Conservation (phyloP, 1,284 basidiomycete genomes). For the Sporisorium reilianum region DNA sequence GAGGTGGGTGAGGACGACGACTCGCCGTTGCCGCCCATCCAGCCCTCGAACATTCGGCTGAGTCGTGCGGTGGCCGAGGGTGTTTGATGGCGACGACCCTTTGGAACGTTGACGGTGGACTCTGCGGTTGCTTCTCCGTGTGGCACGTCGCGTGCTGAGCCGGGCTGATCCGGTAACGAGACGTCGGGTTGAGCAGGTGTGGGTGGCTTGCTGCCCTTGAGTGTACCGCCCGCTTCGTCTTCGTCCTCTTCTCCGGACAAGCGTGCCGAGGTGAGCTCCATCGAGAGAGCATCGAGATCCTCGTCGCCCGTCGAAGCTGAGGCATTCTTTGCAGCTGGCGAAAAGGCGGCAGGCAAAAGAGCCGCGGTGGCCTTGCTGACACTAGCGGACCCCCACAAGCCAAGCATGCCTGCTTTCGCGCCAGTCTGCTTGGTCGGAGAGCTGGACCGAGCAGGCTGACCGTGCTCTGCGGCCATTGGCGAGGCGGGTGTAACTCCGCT, state of each 20-base stretch:
- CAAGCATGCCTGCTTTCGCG: constrained; percentile 39
- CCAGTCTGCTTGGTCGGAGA: constrained; percentile 29
- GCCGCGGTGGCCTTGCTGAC: constrained; percentile 48
- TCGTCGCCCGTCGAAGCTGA: constrained; percentile 40
- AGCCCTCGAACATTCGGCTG: constrained; percentile 62
- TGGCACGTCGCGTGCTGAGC: background rate
- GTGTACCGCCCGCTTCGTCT: constrained; percentile 35
- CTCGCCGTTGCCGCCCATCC: constrained; percentile 43
- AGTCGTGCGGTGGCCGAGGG: constrained; percentile 54
- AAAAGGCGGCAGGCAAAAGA: constrained; percentile 23
- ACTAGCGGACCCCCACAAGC: constrained; percentile 48
- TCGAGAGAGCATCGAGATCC: constrained; percentile 45
- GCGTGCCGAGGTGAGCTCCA: constrained; percentile 26
- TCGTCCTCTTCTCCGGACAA: constrained; percentile 28
- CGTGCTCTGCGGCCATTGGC: background rate
- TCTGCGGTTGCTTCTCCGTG: constrained; percentile 1
- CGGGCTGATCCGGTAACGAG: background rate
- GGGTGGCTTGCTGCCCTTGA: constrained; percentile 40
- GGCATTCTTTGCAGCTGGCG: constrained; percentile 9
- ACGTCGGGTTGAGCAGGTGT: constrained; percentile 14
- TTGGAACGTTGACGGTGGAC: constrained; percentile 25
- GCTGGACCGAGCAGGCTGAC: constrained; percentile 13
- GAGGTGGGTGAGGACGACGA: constrained; percentile 35
- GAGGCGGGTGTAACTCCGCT: constrained; percentile 9
- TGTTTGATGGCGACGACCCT: constrained; percentile 33